A percentile compares a stretch with the other conserved stretches of the same genome.
Evolutionary conservation across 495 filamentous ascomycete species (phyloP).

Genomic region (Hypoxylon subgilvum): DNA sequence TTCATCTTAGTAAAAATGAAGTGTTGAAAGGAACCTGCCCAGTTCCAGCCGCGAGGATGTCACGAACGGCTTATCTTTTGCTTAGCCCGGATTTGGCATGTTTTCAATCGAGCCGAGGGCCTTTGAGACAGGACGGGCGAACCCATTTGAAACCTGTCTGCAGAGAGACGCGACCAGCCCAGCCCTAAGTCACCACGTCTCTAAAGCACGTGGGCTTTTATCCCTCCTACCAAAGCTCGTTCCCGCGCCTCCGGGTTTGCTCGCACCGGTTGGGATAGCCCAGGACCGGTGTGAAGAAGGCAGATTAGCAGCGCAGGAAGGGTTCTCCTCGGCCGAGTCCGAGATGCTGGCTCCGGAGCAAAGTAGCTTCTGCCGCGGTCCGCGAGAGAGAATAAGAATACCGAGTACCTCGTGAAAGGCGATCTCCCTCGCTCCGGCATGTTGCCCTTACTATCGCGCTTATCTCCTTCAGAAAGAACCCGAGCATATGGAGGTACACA

Average conservation of each 20-base stretch:
- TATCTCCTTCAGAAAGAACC: slow-evolving; percentile 63
- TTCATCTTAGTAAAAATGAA: slow-evolving; percentile 15
- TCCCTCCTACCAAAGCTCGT: slow-evolving; percentile 33
- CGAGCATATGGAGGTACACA: slow-evolving; percentile 39
- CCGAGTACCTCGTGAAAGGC: background rate
- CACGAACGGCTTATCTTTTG: slow-evolving; percentile 3
- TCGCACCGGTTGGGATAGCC: slow-evolving; percentile 13
- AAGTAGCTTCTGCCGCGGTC: slow-evolving; percentile 50
- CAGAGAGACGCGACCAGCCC: slow-evolving; percentile 57
- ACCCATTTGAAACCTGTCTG: slow-evolving; percentile 43
- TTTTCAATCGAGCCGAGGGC: slow-evolving; percentile 43
- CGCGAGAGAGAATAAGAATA: slow-evolving; percentile 9
- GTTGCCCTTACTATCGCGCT: slow-evolving; percentile 62
- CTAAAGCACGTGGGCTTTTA: slow-evolving; percentile 14
- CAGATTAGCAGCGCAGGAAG: slow-evolving; percentile 38
- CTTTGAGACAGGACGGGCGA: slow-evolving; percentile 48
- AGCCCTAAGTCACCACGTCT: slow-evolving; percentile 36
- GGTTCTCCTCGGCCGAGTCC: slow-evolving; percentile 59
- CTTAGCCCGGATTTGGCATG: slow-evolving; percentile 27
- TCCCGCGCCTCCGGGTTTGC: slow-evolving; percentile 39
- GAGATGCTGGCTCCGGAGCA: slow-evolving; percentile 62
- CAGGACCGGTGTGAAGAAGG: slow-evolving; percentile 22
- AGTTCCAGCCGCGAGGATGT: slow-evolving; percentile 21
- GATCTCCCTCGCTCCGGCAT: slow-evolving; percentile 38
- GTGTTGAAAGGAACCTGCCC: slow-evolving; percentile 17